phyloP scores from a whole-genome alignment of 192 early-diverging fungal genomes.

The Jimgerdemannia lactiflua region DNA sequence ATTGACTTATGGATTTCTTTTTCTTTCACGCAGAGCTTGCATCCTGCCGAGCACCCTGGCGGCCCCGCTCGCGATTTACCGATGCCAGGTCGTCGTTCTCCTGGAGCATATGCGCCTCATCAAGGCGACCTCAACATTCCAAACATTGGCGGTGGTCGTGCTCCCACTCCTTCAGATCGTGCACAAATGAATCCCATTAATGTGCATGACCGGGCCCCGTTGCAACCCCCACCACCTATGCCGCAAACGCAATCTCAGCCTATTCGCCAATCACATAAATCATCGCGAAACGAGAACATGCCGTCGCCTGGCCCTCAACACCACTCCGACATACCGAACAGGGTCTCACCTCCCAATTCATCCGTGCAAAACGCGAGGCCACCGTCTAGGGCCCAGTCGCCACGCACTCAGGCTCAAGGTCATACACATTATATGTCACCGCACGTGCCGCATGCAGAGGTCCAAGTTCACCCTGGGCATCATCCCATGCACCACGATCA shows the following conservation, averaged over 20 bases:
- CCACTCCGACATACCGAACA: background rate
- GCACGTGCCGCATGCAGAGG: background rate
- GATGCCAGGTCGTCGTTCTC: conserved; percentile 32
- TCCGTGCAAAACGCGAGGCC: background rate
- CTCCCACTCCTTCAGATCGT: conserved; percentile 29
- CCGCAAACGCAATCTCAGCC: background rate
- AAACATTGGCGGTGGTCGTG: conserved; percentile 30
- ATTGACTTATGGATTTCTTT: background rate
- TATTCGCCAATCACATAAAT: background rate
- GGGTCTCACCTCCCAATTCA: background rate
- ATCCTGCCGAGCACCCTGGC: conserved; percentile 15
- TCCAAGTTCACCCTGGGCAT: background rate
- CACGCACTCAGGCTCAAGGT: background rate
- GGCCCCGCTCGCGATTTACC: conserved; percentile 29
- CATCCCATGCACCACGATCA: background rate
- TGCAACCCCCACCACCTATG: background rate
- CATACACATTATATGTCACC: background rate
- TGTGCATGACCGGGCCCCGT: background rate
- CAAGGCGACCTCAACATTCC: conserved; percentile 32
- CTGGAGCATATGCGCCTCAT: conserved; percentile 19
- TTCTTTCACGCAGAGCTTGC: conserved; percentile 5
- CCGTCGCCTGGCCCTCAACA: background rate
- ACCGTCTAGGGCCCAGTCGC: background rate
- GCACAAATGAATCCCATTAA: conserved; percentile 41
- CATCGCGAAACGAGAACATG: background rate